A percentile compares a stretch with the other conserved stretches of the same genome.
phyloP scores from a whole-genome alignment of 345 rosid genomes.

The Ceriops tagal region DNA sequence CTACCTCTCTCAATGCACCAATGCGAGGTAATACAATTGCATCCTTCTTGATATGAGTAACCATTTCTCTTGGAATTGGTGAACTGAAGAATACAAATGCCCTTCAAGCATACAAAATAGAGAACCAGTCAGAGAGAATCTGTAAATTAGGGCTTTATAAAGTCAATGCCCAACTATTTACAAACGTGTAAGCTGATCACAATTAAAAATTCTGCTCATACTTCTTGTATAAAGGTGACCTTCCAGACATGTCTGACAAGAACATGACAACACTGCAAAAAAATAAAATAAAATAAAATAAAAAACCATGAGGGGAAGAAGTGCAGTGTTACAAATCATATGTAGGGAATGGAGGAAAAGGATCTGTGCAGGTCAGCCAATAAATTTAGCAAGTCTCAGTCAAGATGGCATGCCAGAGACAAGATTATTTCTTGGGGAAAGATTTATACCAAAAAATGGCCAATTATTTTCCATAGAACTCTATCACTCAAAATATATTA shows the following conservation, averaged over 20 bases:
- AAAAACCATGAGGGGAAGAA: too few relatives aligned
- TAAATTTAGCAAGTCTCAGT: too few relatives aligned
- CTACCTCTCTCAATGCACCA: constrained; percentile 91
- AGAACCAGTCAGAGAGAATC: constrained; percentile 16
- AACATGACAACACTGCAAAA: constrained; percentile 80
- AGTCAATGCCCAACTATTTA: constrained; percentile 8
- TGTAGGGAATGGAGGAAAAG: too few relatives aligned
- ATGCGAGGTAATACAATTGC: constrained; percentile 82
- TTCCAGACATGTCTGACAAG: constrained; percentile 97
- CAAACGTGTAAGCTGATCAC: too few relatives aligned
- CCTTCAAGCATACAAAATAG: constrained; percentile 45
- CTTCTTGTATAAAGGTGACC: constrained; percentile 88
- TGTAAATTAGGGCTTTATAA: neutral
- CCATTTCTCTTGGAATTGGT: constrained; percentile 77
- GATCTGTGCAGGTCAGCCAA: too few relatives aligned
- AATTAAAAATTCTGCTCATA: constrained; percentile 39
- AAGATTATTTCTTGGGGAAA: too few relatives aligned
- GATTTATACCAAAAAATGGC: too few relatives aligned
- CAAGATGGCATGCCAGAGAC: too few relatives aligned
- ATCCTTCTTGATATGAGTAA: constrained; percentile 80
- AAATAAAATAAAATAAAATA: neutral
- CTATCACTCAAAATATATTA: too few relatives aligned
- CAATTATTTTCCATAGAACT: too few relatives aligned
- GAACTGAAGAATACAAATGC: constrained; percentile 99
- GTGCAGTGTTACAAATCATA: neutral